These are phyloP conservation scores for Coemansia sp. DNA, from an alignment of 192 early-diverging fungal genomes.

Conservation along the genomic window DNA sequence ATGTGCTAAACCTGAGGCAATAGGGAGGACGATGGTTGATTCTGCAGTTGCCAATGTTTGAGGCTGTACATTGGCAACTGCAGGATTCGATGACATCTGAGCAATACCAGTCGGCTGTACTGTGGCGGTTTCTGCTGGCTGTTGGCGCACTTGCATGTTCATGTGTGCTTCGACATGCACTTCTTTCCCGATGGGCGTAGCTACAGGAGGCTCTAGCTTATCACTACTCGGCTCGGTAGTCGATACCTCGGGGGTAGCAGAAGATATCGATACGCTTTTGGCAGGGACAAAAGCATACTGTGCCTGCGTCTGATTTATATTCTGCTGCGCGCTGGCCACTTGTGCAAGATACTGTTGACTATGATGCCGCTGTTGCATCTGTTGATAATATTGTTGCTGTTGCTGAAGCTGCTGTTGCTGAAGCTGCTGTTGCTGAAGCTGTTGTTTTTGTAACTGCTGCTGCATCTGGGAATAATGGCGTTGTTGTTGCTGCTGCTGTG, in stretches of 20 bases:
- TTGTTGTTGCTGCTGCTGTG: slow-evolving; percentile 19
- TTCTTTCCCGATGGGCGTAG: not conserved
- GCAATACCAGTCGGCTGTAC: too few species aligned
- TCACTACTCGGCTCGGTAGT: not conserved
- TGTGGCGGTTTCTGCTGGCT: too few species aligned
- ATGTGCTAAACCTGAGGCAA: not conserved
- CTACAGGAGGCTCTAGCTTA: not conserved
- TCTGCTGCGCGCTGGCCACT: not conserved
- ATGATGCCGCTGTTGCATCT: slow-evolving; percentile 1
- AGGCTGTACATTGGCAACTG: too few species aligned
- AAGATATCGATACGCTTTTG: not conserved
- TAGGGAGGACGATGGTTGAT: not conserved
- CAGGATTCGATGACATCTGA: too few species aligned
- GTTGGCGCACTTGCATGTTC: not conserved
- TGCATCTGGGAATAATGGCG: slow-evolving; percentile 5
- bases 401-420: not conserved
- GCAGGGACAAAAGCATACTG: not conserved
- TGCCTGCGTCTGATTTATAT: not conserved
- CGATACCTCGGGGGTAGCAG: not conserved
- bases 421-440: slow-evolving; percentile 8
- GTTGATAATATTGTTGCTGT: not conserved
- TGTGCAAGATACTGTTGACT: not conserved
- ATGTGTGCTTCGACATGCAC: not conserved
- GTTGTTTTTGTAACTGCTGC: slow-evolving; percentile 5
- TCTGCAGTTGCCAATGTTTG: too few species aligned